Evolutionary conservation across 768 basidiomycete genomes (phyloP).

Genomic region (Tricholomella constricta): DNA sequence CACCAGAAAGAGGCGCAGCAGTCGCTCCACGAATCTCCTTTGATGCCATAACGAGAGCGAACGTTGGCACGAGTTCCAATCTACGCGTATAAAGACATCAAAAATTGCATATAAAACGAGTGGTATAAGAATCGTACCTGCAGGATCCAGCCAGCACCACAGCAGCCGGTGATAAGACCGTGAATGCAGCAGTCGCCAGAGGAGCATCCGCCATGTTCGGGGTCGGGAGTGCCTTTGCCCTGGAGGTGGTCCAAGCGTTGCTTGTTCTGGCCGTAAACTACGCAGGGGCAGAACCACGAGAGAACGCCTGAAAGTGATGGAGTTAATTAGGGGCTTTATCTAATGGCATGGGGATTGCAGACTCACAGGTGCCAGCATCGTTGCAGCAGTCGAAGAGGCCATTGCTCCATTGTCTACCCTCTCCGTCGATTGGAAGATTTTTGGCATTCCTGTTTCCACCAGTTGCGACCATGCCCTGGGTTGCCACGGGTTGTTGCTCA

Average conservation of each 20-base stretch:
- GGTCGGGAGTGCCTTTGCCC: constrained; percentile 32
- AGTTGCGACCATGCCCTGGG: constrained; percentile 18
- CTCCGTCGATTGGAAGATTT: constrained; percentile 22
- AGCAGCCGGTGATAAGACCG: not conserved
- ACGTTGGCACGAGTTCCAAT: constrained; percentile 27
- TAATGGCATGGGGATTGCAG: not conserved
- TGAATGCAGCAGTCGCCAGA: constrained; percentile 32
- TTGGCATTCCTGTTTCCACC: constrained; percentile 28
- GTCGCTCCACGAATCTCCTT: constrained; percentile 35
- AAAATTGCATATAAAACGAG: too few species aligned
- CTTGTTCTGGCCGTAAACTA: constrained; percentile 38
- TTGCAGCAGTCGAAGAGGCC: constrained; percentile 24
- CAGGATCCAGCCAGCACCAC: constrained; percentile 32
- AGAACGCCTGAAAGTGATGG: constrained; percentile 21
- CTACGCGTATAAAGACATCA: constrained; percentile 2
- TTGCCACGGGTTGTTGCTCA: constrained; percentile 21
- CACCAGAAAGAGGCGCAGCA: constrained; percentile 37
- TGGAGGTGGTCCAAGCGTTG: constrained; percentile 35
- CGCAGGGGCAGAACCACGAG: constrained; percentile 40
- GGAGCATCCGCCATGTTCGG: constrained; percentile 33
- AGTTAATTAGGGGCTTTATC: not conserved
- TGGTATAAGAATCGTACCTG: constrained; percentile 24
- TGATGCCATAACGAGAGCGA: constrained; percentile 23
- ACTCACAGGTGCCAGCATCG: constrained; percentile 26
- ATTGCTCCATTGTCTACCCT: constrained; percentile 32